Percentiles rank a stretch among this genome's conserved stretches.
Evolutionary conservation across 2,329 filamentous ascomycete genomes (phyloP).

Genomic region (Capronia coronata): DNA sequence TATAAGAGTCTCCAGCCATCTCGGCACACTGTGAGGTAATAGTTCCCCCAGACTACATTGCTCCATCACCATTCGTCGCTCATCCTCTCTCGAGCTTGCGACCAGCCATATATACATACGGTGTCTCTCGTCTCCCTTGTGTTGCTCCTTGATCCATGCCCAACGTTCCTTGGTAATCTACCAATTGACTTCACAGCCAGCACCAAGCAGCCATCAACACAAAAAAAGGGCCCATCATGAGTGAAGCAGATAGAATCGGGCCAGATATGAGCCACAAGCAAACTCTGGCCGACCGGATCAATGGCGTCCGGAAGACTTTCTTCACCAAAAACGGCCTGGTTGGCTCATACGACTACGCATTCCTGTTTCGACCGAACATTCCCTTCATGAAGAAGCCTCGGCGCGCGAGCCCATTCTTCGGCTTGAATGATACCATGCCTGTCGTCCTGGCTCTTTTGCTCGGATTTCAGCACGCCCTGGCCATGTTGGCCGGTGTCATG

Average conservation of each 20-base stretch:
- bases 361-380: slow-evolving; percentile 73
- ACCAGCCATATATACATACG: not conserved
- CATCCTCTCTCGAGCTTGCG: not conserved
- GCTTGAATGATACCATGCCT: slow-evolving; percentile 62
- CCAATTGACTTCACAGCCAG: too few relatives aligned
- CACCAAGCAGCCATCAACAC: not conserved
- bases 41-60: too few relatives aligned
- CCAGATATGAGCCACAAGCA: slow-evolving; percentile 36
- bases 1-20: slow-evolving; percentile 5
- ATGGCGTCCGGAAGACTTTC: slow-evolving; percentile 32
- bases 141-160: not conserved
- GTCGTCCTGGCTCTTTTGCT: slow-evolving; percentile 59
- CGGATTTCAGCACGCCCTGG: slow-evolving; percentile 63
- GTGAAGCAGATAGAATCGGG: slow-evolving; percentile 39
- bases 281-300: slow-evolving; percentile 33
- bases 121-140: not conserved
- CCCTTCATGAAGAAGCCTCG: slow-evolving; percentile 67
- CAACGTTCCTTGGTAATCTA: too few relatives aligned
- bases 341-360: slow-evolving; percentile 83
- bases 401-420: slow-evolving; percentile 61
- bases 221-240: too few relatives aligned
- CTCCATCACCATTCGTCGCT: too few relatives aligned
- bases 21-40: not conserved
- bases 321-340: slow-evolving; percentile 61
- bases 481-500: slow-evolving; percentile 59